phyloP scores from a whole-genome alignment of 116 monocot genomes.

The Dioscorea cayenensis region DNA sequence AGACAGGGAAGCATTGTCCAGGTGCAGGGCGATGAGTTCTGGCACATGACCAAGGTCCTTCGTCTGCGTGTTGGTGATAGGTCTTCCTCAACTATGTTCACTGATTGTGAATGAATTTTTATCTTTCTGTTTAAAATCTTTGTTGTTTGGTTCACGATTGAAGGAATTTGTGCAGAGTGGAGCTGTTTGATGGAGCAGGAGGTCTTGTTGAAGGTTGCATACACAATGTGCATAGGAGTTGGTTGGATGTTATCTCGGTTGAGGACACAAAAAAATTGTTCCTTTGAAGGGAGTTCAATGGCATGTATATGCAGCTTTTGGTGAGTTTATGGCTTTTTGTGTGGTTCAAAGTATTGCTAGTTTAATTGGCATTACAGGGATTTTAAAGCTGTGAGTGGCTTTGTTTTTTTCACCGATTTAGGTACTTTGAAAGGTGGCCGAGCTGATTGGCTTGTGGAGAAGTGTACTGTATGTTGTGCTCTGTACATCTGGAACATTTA shows the following conservation, averaged over 20 bases:
- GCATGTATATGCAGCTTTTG: constrained; percentile 89
- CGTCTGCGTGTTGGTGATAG: constrained; percentile 59
- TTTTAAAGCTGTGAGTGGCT: not conserved
- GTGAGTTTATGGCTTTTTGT: constrained; percentile 25
- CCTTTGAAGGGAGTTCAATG: constrained; percentile 57
- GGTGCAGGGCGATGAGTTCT: constrained; percentile 89
- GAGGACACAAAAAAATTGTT: constrained; percentile 50
- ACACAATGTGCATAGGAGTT: constrained; percentile 47
- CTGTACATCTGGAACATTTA: no score
- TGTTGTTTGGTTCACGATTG: not conserved
- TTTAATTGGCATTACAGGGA: not conserved
- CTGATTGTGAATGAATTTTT: no score
- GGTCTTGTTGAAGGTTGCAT: constrained; percentile 71
- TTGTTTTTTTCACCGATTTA: constrained; percentile 11
- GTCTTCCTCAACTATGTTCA: constrained; percentile 15
- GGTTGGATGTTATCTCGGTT: constrained; percentile 51
- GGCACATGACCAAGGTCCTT: constrained; percentile 89
- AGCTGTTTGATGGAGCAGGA: constrained; percentile 83
- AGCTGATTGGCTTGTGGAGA: constrained; percentile 97
- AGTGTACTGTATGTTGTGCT: constrained; percentile 70
- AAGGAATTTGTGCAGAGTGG: constrained; percentile 26
- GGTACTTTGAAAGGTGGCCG: constrained; percentile 87
- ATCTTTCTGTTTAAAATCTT: no score
- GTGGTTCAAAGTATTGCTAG: not conserved
- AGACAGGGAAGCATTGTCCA: constrained; percentile 58